phyloP scores from a whole-genome alignment of 805 yeast genomes.

The Metschnikowia anglica region DNA sequence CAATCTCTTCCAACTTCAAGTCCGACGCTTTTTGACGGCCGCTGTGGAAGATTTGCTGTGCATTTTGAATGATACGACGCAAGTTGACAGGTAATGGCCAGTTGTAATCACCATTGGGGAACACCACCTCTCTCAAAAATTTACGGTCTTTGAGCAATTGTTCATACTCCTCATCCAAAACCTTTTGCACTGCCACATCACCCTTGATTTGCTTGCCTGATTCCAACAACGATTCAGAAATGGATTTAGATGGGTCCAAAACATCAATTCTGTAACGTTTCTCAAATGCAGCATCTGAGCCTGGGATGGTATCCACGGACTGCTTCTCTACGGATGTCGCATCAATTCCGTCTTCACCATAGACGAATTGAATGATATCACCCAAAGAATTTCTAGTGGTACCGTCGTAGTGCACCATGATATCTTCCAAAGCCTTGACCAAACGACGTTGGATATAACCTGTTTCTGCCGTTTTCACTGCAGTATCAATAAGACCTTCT shows the following conservation, averaged over 20 bases:
- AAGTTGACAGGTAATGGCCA: constrained; percentile 98
- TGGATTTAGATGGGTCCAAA: constrained; percentile 59
- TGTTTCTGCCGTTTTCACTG: constrained; percentile 98
- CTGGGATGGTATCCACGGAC: constrained; percentile 92
- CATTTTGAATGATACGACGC: constrained; percentile 94
- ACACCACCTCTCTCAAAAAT: constrained; percentile 74
- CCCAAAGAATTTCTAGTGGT: constrained; percentile 98
- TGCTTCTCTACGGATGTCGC: constrained; percentile 98
- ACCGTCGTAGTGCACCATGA: constrained; percentile 97
- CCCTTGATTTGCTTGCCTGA: constrained; percentile 90
- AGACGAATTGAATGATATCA: constrained; percentile 90
- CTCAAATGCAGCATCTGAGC: constrained; percentile 81
- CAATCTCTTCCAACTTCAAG: constrained; percentile 78
- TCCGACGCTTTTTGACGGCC: constrained; percentile 91
- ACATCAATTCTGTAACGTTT: constrained; percentile 83
- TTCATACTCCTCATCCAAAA: constrained; percentile 79
- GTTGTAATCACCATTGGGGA: constrained; percentile 89
- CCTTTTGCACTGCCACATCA: constrained; percentile 75
- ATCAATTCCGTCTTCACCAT: constrained; percentile 99
- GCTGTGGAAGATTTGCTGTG: constrained; percentile 94
- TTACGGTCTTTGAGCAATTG: constrained; percentile 77
- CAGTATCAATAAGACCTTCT: constrained; percentile 99
- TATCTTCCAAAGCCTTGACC: constrained; percentile 94
- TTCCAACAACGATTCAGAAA: constrained; percentile 75
- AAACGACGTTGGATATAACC: constrained; percentile 98